These are phyloP conservation scores for Saccharomyces pastorianus DNA, from an alignment of 1,139 yeast genomes.

Conservation along the genomic window DNA sequence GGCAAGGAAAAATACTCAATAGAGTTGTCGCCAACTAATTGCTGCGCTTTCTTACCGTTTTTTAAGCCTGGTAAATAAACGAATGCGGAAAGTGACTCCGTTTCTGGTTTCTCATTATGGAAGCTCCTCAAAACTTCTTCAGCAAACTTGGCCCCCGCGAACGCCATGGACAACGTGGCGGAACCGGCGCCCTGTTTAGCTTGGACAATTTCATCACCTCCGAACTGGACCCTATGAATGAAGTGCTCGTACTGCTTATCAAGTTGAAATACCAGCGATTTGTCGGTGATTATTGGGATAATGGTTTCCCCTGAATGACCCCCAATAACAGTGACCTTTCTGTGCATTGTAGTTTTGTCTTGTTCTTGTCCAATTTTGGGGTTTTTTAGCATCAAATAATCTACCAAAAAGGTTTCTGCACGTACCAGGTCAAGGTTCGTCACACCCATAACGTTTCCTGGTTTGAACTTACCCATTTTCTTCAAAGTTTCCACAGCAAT, in stretches of 20 bases:
- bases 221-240: slow-evolving; percentile 59
- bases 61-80: slow-evolving; percentile 48
- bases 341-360: slow-evolving; percentile 34
- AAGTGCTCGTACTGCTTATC: slow-evolving; percentile 38
- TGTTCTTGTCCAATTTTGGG: slow-evolving; percentile 7
- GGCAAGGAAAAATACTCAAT: slow-evolving; percentile 60
- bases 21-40: slow-evolving; percentile 24
- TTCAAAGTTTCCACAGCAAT: slow-evolving; percentile 66
- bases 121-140: slow-evolving; percentile 22
- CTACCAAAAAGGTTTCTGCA: slow-evolving; percentile 57
- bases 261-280: slow-evolving; percentile 11
- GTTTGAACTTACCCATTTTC: slow-evolving; percentile 42
- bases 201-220: slow-evolving; percentile 73
- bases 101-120: slow-evolving; percentile 10
- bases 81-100: slow-evolving; percentile 34
- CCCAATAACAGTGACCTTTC: slow-evolving; percentile 55
- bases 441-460: slow-evolving; percentile 61
- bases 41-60: slow-evolving; percentile 41
- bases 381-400: slow-evolving; percentile 19
- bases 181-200: slow-evolving; percentile 74
- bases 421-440: slow-evolving; percentile 65
- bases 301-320: slow-evolving; percentile 76
- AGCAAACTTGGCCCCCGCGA: slow-evolving; percentile 65
- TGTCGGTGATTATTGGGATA: slow-evolving; percentile 42
- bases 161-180: slow-evolving; percentile 72